Percentiles rank a stretch among this genome's conserved stretches.
These are phyloP conservation scores for Kluyveromyces nonfermentans DNA, from an alignment of 805 yeast species.

Conservation along the genomic window DNA sequence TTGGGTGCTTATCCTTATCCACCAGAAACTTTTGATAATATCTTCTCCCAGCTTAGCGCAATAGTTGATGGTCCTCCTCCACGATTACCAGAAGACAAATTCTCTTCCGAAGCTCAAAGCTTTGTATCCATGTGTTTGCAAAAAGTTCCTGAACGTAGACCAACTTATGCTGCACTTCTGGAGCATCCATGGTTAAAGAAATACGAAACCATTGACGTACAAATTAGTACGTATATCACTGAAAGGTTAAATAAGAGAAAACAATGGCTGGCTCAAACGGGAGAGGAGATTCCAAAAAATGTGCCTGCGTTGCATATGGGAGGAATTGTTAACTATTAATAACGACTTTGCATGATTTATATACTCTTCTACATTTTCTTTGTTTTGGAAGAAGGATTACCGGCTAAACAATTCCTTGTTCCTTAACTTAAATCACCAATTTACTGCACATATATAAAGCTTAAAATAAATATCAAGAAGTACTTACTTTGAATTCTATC, in stretches of 20 bases:
- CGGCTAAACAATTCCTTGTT: not conserved
- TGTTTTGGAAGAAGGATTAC: not conserved
- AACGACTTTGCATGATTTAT: constrained; percentile 3
- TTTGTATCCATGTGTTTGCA: constrained; percentile 72
- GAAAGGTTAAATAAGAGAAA: constrained; percentile 27
- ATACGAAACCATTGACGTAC: constrained; percentile 34
- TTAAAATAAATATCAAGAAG: not conserved
- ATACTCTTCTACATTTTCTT: not conserved
- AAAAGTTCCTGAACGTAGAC: constrained; percentile 74
- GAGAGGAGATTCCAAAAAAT: constrained; percentile 18
- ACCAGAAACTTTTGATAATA: constrained; percentile 81
- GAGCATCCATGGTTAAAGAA: constrained; percentile 76
- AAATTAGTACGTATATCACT: constrained; percentile 32
- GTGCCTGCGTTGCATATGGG: constrained; percentile 32
- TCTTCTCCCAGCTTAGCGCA: constrained; percentile 87
- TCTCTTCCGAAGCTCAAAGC: constrained; percentile 66
- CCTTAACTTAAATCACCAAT: not conserved
- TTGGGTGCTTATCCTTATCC: constrained; percentile 94
- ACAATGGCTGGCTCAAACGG: constrained; percentile 21
- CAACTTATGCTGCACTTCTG: constrained; percentile 65
- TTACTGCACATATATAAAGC: not conserved
- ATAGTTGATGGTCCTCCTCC: constrained; percentile 96
- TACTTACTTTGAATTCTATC: too few species aligned
- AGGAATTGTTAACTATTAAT: constrained; percentile 12
- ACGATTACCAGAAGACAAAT: constrained; percentile 51